These are phyloP conservation scores for Corchorus olitorius DNA, from an alignment of 345 rosid species.

Conservation along the genomic window DNA sequence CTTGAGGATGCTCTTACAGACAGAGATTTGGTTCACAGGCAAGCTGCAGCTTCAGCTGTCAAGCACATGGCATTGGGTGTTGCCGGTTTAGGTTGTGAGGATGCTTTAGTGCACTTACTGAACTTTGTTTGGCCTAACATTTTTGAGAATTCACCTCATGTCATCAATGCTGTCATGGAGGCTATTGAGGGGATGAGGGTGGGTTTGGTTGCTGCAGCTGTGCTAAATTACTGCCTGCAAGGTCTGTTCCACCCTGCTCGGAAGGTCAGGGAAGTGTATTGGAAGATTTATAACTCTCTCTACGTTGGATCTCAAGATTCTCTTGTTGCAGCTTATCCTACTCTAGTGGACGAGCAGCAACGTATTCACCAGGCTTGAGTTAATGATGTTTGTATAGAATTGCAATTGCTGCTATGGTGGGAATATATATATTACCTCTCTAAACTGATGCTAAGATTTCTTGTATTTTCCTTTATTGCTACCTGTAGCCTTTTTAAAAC, in stretches of 20 bases:
- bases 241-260: constrained; percentile 98
- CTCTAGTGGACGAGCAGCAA: constrained; percentile 81
- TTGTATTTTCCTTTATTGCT: not conserved
- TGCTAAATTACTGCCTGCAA: constrained; percentile 93
- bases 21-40: constrained; percentile 95
- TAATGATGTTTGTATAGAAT: constrained; percentile 65
- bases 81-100: constrained; percentile 98
- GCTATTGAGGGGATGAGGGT: constrained; percentile 98
- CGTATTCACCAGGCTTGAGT: constrained; percentile 87
- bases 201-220: constrained; percentile 81
- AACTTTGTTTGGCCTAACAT: constrained; percentile 99
- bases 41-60: constrained; percentile 97
- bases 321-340: constrained; percentile 92
- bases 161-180: constrained; percentile 94
- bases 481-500: not conserved
- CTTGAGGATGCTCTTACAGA: constrained; percentile 99
- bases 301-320: constrained; percentile 94
- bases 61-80: constrained; percentile 99
- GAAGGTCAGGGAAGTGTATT: constrained; percentile 98
- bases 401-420: not conserved
- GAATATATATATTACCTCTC: not conserved
- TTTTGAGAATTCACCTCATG: constrained; percentile 98
- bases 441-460: not conserved
- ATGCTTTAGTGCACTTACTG: constrained; percentile 82
- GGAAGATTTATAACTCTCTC: constrained; percentile 97